Percentiles rank a stretch among this genome's conserved stretches.
phyloP scores from a whole-genome alignment of 202 grass and related monocot genomes.

The Carex arenaria region DNA sequence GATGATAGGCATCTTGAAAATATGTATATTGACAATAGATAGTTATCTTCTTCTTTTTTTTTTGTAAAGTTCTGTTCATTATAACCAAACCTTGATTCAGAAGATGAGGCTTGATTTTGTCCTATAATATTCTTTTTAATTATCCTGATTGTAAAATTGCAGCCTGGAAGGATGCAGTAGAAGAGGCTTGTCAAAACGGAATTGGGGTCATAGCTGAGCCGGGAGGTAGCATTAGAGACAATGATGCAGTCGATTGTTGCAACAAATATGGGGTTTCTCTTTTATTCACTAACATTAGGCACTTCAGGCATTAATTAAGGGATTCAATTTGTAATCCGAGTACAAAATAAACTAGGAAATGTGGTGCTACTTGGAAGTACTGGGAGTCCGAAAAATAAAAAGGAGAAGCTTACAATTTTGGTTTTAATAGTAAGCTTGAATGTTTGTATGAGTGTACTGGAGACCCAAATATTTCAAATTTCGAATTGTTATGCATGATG shows the following conservation, averaged over 20 bases:
- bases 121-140: background rate
- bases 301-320: conserved; percentile 70
- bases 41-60: background rate
- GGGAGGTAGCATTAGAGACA: conserved; percentile 76
- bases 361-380: background rate
- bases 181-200: conserved; percentile 72
- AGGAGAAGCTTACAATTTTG: conserved; percentile 21
- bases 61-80: background rate
- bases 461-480: background rate
- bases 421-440: conserved; percentile 10
- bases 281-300: conserved; percentile 77
- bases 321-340: background rate
- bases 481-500: background rate
- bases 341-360: background rate
- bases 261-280: conserved; percentile 90
- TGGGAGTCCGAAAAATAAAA: background rate
- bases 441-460: background rate
- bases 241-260: conserved; percentile 82
- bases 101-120: background rate
- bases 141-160: background rate
- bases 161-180: conserved; percentile 94
- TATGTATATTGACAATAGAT: background rate
- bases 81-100: background rate
- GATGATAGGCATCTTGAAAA: background rate
- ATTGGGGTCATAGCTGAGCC: conserved; percentile 64